Percentiles rank a stretch among this genome's conserved stretches.
Conservation (phyloP, 2,329 filamentous ascomycete species). For the Zymoseptoria tritici region DNA sequence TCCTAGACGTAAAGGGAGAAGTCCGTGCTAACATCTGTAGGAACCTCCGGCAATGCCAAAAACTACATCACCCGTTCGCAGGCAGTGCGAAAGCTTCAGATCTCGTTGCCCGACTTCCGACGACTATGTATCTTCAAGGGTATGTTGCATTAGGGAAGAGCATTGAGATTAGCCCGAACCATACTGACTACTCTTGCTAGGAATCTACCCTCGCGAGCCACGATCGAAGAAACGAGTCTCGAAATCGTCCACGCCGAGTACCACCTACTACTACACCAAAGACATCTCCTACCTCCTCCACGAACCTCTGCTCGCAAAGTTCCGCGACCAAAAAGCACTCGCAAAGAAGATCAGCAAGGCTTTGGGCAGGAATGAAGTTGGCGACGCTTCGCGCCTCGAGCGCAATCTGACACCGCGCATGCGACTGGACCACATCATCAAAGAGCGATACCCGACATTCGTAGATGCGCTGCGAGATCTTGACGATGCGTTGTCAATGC, state of each 20-base stretch:
- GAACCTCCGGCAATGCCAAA: slow-evolving; percentile 84
- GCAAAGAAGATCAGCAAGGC: slow-evolving; percentile 96
- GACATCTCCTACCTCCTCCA: slow-evolving; percentile 98
- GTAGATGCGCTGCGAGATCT: slow-evolving; percentile 88
- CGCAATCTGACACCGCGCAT: slow-evolving; percentile 84
- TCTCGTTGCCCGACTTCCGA: slow-evolving; percentile 94
- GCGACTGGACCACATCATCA: slow-evolving; percentile 91
- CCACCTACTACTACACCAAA: slow-evolving; percentile 87
- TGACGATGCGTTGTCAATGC: slow-evolving; percentile 92
- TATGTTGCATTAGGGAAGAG: too few species aligned
- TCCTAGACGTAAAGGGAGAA: too few species aligned
- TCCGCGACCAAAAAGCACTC: slow-evolving; percentile 92
- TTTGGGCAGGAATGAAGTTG: slow-evolving; percentile 81
- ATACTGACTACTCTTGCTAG: slow-evolving; percentile 25
- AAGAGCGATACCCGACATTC: slow-evolving; percentile 96
- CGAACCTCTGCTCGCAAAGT: slow-evolving; percentile 87
- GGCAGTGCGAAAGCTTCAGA: slow-evolving; percentile 94
- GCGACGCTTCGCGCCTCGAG: slow-evolving; percentile 82
- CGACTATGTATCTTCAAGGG: slow-evolving; percentile 99
- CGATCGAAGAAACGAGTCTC: slow-evolving; percentile 95
- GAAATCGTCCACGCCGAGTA: slow-evolving; percentile 81
- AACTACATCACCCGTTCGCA: slow-evolving; percentile 98
- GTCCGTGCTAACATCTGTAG: slow-evolving; percentile 31
- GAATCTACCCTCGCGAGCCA: slow-evolving; percentile 95
- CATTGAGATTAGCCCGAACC: too few species aligned